A percentile compares a stretch with the other conserved stretches of the same genome.
Conservation (phyloP, 768 basidiomycete species). For the Hericium coralloides region DNA sequence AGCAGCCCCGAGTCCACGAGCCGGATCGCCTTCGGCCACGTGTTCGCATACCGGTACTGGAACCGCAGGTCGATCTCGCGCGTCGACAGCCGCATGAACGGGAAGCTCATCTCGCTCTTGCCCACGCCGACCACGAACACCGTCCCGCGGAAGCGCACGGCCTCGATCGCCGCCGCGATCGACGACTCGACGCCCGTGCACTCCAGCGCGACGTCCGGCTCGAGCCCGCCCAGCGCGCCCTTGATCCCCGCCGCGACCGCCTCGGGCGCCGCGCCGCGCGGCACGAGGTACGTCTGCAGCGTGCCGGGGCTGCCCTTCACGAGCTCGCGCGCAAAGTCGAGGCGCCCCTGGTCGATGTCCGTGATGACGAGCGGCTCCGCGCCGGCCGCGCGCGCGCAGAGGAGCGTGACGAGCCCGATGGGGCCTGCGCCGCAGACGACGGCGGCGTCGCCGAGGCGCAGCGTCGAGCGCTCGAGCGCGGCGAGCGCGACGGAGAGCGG, state of each 20-base stretch:
- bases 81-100: slow-evolving; percentile 65
- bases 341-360: slow-evolving; percentile 53
- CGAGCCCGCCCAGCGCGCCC: slow-evolving; percentile 35
- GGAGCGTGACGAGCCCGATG: slow-evolving; percentile 52
- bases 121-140: slow-evolving; percentile 68
- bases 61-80: slow-evolving; percentile 64
- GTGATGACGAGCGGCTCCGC: slow-evolving; percentile 66
- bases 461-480: slow-evolving; percentile 54
- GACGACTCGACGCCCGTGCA: slow-evolving; percentile 60
- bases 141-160: slow-evolving; percentile 50
- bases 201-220: slow-evolving; percentile 45
- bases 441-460: slow-evolving; percentile 55
- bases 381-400: slow-evolving; percentile 59
- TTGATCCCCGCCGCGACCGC: slow-evolving; percentile 47
- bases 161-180: slow-evolving; percentile 41
- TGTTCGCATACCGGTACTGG: slow-evolving; percentile 60
- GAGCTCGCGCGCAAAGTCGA: slow-evolving; percentile 57
- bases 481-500: slow-evolving; percentile 61
- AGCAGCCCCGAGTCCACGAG: slow-evolving; percentile 65
- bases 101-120: slow-evolving; percentile 52
- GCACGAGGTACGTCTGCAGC: slow-evolving; percentile 47
- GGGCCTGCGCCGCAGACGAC: slow-evolving; percentile 63
- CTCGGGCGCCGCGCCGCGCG: slow-evolving; percentile 35
- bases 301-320: slow-evolving; percentile 17
- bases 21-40: slow-evolving; percentile 81